Evolutionary conservation across 192 early-diverging fungal genomes (phyloP).

Genomic region (Umbelopsis isabellina): DNA sequence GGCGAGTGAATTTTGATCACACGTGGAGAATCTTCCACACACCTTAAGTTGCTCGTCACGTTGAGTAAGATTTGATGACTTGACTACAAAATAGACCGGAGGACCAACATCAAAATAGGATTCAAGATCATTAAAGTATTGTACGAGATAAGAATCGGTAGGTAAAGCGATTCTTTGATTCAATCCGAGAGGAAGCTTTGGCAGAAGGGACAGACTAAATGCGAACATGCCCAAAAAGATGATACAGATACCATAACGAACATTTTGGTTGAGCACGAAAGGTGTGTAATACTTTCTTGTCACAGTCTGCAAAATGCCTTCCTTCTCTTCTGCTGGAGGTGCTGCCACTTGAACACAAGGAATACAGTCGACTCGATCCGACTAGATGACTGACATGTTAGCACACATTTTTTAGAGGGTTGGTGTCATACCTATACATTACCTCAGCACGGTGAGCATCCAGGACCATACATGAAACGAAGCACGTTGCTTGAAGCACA

Average conservation of each 20-base stretch:
- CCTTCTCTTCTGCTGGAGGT: conserved; percentile 46
- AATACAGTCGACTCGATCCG: conserved; percentile 54
- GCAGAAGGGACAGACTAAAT: conserved; percentile 45
- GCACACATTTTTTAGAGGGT: not conserved
- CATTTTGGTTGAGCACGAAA: conserved; percentile 47
- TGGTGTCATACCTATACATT: not conserved
- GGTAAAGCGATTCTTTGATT: conserved; percentile 68
- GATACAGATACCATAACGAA: conserved; percentile 46
- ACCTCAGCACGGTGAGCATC: conserved; percentile 60
- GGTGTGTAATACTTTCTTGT: conserved; percentile 59
- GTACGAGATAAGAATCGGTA: conserved; percentile 64
- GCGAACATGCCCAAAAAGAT: conserved; percentile 58
- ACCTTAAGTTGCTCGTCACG: conserved; percentile 52
- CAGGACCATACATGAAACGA: conserved; percentile 60
- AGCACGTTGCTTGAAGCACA: conserved; percentile 65
- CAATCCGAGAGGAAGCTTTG: conserved; percentile 57
- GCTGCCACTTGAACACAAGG: conserved; percentile 55
- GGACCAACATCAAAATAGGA: conserved; percentile 64
- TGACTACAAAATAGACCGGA: conserved; percentile 68
- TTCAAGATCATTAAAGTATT: conserved; percentile 65
- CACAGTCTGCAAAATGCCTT: conserved; percentile 50
- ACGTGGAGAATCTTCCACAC: conserved; percentile 62
- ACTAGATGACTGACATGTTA: conserved; percentile 1
- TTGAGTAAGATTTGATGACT: conserved; percentile 50
- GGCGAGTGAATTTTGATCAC: conserved; percentile 53